phyloP scores from a whole-genome alignment of 345 rosid genomes.

The Jatropha curcas region DNA sequence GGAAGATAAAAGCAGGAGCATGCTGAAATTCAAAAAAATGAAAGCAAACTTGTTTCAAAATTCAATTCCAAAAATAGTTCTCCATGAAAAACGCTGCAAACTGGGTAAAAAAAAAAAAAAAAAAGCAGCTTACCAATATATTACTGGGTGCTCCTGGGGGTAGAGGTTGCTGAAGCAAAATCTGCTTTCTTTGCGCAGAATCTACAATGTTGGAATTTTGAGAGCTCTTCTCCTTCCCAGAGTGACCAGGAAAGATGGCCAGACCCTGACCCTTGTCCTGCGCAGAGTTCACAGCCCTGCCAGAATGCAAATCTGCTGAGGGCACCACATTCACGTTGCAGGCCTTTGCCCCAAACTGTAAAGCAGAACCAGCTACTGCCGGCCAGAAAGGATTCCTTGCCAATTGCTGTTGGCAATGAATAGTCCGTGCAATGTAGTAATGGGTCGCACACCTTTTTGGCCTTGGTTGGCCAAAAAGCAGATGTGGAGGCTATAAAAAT shows the following conservation, averaged over 20 bases:
- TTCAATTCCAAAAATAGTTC: background rate
- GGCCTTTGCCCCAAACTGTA: constrained; percentile 74
- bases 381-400: constrained; percentile 89
- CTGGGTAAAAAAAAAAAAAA: too few species aligned
- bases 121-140: constrained; percentile 57
- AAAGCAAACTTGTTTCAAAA: background rate
- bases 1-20: constrained; percentile 82
- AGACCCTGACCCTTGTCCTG: constrained; percentile 66
- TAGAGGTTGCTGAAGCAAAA: constrained; percentile 77
- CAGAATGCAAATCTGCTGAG: constrained; percentile 70
- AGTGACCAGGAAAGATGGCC: constrained; percentile 43
- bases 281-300: constrained; percentile 46
- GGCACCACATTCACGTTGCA: constrained; percentile 71
- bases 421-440: constrained; percentile 83
- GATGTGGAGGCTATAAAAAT: constrained; percentile 59
- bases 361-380: constrained; percentile 71
- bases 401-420: constrained; percentile 71
- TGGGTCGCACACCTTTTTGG: constrained; percentile 96
- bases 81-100: background rate
- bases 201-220: constrained; percentile 57
- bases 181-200: constrained; percentile 73
- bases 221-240: constrained; percentile 54
- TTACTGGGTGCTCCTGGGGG: constrained; percentile 76
- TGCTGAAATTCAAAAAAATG: constrained; percentile 48
- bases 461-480: constrained; percentile 71